Evolutionary conservation across 306 rosid species (phyloP).

Genomic region (Castanea sativa): DNA sequence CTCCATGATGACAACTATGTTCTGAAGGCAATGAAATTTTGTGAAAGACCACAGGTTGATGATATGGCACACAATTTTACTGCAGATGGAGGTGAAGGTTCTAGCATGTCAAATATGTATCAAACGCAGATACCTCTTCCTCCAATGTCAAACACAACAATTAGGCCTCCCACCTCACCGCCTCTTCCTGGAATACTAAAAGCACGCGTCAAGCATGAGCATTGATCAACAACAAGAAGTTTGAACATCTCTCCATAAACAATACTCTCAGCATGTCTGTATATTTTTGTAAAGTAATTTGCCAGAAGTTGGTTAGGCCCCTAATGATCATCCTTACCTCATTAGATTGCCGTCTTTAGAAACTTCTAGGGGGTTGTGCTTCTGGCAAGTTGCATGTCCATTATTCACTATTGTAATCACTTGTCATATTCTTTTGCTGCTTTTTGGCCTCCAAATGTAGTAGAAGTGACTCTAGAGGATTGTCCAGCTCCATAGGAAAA

Average conservation of each 20-base stretch:
- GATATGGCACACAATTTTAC: conserved; percentile 39
- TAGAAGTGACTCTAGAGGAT: conserved; percentile 27
- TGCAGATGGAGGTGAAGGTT: conserved; percentile 70
- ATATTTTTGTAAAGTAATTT: conserved; percentile 59
- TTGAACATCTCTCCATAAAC: conserved; percentile 23
- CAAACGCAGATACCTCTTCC: conserved; percentile 48
- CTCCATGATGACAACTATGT: conserved; percentile 94
- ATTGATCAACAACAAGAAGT: conserved; percentile 29
- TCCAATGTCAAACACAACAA: conserved; percentile 42
- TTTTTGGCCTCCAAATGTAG: conserved; percentile 12
- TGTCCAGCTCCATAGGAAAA: conserved; percentile 18
- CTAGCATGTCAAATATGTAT: conserved; percentile 65
- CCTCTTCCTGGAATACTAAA: conserved; percentile 95
- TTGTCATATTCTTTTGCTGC: conserved; percentile 15
- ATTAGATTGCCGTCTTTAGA: conserved; percentile 31
- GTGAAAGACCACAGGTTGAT: conserved; percentile 58
- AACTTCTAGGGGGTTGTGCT: conserved; percentile 27
- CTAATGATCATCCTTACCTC: conserved; percentile 21
- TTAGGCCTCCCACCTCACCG: conserved; percentile 78
- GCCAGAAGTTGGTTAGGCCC: conserved; percentile 27
- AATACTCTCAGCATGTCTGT: conserved; percentile 42
- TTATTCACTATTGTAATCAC: conserved; percentile 25
- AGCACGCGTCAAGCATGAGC: conserved; percentile 92
- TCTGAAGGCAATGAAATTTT: conserved; percentile 84
- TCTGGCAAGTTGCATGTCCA: conserved; percentile 33